phyloP scores from a whole-genome alignment of 805 yeast species.

The Lachancea cidri region DNA sequence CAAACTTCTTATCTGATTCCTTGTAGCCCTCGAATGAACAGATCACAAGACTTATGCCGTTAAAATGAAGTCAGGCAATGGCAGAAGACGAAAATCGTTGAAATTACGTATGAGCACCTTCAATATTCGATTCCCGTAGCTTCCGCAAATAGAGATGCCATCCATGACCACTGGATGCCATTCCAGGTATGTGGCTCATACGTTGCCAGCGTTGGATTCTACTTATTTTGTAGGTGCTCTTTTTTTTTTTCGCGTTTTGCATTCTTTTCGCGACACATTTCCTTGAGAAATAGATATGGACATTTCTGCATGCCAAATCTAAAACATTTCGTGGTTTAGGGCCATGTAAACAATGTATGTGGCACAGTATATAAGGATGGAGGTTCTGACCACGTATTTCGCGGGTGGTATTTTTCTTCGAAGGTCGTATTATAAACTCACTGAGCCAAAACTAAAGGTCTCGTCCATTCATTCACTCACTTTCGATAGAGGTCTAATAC shows the following conservation, averaged over 20 bases:
- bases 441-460: slow-evolving; percentile 20
- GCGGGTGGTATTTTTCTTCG: background rate
- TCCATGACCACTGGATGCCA: too few relatives aligned
- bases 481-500: slow-evolving; percentile 2
- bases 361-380: background rate
- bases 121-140: too few relatives aligned
- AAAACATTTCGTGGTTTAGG: slow-evolving; percentile 4
- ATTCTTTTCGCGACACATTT: background rate
- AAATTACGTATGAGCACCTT: too few relatives aligned
- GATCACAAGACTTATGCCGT: too few relatives aligned
- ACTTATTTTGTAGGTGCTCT: background rate
- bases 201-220: background rate
- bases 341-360: background rate
- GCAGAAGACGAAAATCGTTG: too few relatives aligned
- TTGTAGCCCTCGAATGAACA: too few relatives aligned
- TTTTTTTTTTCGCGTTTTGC: slow-evolving; percentile 1
- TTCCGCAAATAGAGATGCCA: too few relatives aligned
- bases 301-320: background rate
- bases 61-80: too few relatives aligned
- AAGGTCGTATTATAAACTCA: background rate
- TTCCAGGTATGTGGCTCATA: background rate
- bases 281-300: background rate
- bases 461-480: slow-evolving; percentile 23
- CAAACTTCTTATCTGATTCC: too few relatives aligned
- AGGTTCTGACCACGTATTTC: background rate